phyloP scores from a whole-genome alignment of 768 basidiomycete species.

The Pleurotus tuoliensis region DNA sequence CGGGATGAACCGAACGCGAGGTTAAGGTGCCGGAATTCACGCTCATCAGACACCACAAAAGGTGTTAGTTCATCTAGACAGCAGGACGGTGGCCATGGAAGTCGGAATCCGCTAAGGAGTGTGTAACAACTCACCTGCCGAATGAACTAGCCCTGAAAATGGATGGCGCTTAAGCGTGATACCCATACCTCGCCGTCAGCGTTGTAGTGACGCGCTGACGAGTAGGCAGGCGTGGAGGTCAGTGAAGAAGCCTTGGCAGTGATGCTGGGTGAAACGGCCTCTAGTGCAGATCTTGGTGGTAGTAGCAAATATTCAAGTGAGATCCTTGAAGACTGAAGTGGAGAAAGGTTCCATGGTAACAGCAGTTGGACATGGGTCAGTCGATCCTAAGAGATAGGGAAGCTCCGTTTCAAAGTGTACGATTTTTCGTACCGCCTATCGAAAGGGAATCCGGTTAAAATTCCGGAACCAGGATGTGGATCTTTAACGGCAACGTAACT shows the following conservation, averaged over 20 bases:
- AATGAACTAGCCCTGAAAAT: slow-evolving; percentile 91
- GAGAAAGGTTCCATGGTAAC: slow-evolving; percentile 86
- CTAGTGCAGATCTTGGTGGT: slow-evolving; percentile 87
- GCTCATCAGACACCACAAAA: slow-evolving; percentile 83
- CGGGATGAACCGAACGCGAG: slow-evolving; percentile 67
- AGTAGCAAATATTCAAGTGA: slow-evolving; percentile 88
- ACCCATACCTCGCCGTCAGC: slow-evolving; percentile 81
- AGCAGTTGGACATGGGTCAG: slow-evolving; percentile 85
- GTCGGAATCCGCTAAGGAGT: slow-evolving; percentile 39
- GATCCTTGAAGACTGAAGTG: slow-evolving; percentile 87
- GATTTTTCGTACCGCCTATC: slow-evolving; percentile 50
- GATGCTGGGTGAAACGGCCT: slow-evolving; percentile 71
- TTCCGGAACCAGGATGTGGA: slow-evolving; percentile 71
- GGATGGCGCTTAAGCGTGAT: slow-evolving; percentile 86
- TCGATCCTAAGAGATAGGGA: slow-evolving; percentile 77
- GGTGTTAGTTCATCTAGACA: slow-evolving; percentile 87
- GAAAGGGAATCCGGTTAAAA: slow-evolving; percentile 60
- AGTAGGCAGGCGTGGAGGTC: slow-evolving; percentile 79
- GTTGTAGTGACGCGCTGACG: slow-evolving; percentile 67
- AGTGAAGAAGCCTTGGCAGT: slow-evolving; percentile 74
- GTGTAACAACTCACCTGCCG: slow-evolving; percentile 42
- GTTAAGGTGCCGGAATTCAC: slow-evolving; percentile 78
- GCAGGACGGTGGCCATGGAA: slow-evolving; percentile 84
- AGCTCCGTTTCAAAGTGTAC: slow-evolving; percentile 15
- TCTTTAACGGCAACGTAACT: background rate